Base-by-base conservation (phyloP, 2,329 filamentous ascomycete species). In the Fusarium dimerum region DNA sequence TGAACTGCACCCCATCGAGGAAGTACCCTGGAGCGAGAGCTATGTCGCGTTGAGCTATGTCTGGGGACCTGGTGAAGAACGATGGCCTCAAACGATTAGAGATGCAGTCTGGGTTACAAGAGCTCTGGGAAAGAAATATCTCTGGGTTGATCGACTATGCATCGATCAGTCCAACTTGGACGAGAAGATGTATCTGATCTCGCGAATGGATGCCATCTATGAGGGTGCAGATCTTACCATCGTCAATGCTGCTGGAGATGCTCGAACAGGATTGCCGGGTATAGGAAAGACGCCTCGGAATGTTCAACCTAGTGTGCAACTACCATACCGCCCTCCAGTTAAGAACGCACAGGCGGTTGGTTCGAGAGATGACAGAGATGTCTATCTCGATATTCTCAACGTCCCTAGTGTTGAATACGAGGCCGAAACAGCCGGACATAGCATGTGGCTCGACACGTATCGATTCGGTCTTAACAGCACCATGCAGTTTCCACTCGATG, bases 191-290 rank as follows among this genome's bases (percentile, higher is more conserved):
- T 17, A 38, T n/a, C 34, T 43, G 26, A 43, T 48, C 13, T 30
- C 20, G 15, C 26, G 18, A 3, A 48, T 48, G 47, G 47, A 36
- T n/a, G 40, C 34, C 12, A 48, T 43, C 8, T 48, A 48, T 16
- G 20, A 40, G 20, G 26, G 41, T 30, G 39, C 39, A 7, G 26
- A 30, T 13, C 29, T 47, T 20, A 40, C 41, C 13, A 11, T 47
- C 26, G 45, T 47, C 11, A 30, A 42, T 9, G 38, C 32, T 15
- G 32, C 32, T 36, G 32, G 32, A 36, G 32, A 36, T 15, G 32
- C 32, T 36, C 32, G 32, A 11, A 12, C 32, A 15, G 32, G 32
- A 36, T 36, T 36, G 11, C 32, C 32, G 13, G 32, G 32, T 36
- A 15, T 36, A 36, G 32, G 32, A 36, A 36, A 36, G 32, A 36